A percentile compares a stretch with the other conserved stretches of the same genome.
Evolutionary conservation across 2,329 filamentous ascomycete species (phyloP).

Genomic region (Drechslerella stenobrocha): DNA sequence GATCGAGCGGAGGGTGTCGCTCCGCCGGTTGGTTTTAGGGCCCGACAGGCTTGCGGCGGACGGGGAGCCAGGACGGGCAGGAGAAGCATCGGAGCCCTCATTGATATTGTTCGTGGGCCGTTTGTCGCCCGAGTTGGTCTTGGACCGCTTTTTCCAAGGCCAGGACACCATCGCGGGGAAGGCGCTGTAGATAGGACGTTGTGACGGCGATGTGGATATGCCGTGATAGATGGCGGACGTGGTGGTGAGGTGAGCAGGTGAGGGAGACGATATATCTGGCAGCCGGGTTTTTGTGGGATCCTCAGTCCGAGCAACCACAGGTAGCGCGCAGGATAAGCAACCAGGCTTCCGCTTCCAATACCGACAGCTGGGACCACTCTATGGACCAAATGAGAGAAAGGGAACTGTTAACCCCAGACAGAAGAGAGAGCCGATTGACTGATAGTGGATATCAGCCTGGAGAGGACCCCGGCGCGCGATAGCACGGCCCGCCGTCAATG

Average conservation of each 20-base stretch:
- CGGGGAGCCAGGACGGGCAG: conserved; percentile 23
- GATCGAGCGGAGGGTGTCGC: conserved; percentile 40
- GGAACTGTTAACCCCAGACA: too few relatives aligned
- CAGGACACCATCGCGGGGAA: conserved; percentile 51
- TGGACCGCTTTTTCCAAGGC: conserved; percentile 53
- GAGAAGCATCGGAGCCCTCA: conserved; percentile 27
- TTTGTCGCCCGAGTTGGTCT: conserved; percentile 51
- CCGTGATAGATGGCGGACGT: neutral
- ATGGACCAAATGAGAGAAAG: too few relatives aligned
- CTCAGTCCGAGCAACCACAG: neutral
- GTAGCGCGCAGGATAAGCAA: neutral
- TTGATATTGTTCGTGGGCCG: conserved; percentile 43
- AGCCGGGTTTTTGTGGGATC: too few relatives aligned
- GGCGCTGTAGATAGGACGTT: neutral
- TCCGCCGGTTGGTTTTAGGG: conserved; percentile 30
- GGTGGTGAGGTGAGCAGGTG: too few relatives aligned
- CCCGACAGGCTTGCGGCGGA: conserved; percentile 24
- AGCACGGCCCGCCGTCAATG: conserved; percentile 7
- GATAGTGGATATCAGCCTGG: neutral
- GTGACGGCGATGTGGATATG: too few relatives aligned
- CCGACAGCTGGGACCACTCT: too few relatives aligned
- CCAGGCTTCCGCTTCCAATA: neutral
- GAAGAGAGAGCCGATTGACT: too few relatives aligned
- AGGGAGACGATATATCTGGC: too few relatives aligned
- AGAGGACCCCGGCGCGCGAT: conserved; percentile 1